These are phyloP conservation scores for Pelargonium cotyledonis DNA, from an alignment of 441 rosid genomes.

Conservation along the genomic window DNA sequence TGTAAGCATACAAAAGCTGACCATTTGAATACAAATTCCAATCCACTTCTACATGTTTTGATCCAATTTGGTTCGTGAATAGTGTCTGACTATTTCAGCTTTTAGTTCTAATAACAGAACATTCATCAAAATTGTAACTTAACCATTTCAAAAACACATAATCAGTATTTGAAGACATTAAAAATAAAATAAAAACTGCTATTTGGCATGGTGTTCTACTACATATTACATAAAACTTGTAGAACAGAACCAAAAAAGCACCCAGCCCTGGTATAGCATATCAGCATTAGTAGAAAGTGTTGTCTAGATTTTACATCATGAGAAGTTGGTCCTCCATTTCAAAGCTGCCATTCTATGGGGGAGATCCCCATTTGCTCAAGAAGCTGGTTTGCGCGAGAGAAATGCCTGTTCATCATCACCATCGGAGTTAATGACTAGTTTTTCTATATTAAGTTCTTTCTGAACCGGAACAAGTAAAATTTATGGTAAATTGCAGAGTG, in stretches of 20 bases:
- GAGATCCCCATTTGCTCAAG: constrained; percentile 50
- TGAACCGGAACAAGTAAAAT: not conserved
- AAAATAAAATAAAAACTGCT: too few relatives aligned
- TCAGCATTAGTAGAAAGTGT: too few relatives aligned
- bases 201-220: too few relatives aligned
- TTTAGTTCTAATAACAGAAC: not conserved
- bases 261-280: too few relatives aligned
- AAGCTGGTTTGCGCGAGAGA: constrained; percentile 72
- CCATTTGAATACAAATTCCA: too few relatives aligned
- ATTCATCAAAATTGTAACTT: not conserved
- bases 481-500: not conserved
- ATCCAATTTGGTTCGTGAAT: too few relatives aligned
- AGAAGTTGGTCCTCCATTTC: constrained; percentile 19
- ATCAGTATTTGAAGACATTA: too few relatives aligned
- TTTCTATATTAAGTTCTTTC: not conserved
- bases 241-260: too few relatives aligned
- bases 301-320: not conserved
- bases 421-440: not conserved
- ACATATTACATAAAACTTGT: too few relatives aligned
- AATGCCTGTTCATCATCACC: constrained; percentile 52
- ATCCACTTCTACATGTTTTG: too few relatives aligned
- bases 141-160: not conserved
- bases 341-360: constrained; percentile 83
- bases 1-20: too few relatives aligned
- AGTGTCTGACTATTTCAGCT: not conserved